Evolutionary conservation across 2,329 filamentous ascomycete species (phyloP), one percentile per base, ranked within the genome.

Genomic region (Arthrobotrys sphaeroides): DNA sequence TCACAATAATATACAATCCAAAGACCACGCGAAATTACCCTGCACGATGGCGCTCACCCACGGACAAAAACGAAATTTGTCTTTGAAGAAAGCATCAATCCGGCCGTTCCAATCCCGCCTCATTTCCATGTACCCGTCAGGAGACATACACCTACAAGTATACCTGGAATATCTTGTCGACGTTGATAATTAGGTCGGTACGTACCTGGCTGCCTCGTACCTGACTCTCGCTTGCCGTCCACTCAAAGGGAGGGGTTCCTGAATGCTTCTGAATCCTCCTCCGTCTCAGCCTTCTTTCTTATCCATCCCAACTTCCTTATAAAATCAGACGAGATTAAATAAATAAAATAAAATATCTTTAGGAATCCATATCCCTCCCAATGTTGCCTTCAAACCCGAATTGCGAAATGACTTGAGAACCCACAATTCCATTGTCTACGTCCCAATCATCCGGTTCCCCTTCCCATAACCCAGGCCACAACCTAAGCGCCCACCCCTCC

Each of bases 141-240:
- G 66, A 70, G 66, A 62, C 66, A 62, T 62, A 55, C 62, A 70
- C 62, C 57, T n/a, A n/a, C n/a, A n/a, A n/a, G n/a, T n/a, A n/a
- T n/a, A n/a, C n/a, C n/a, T n/a, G n/a, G n/a, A n/a, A n/a, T n/a
- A n/a, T n/a, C n/a, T n/a, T 26, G 47, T 53, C 26, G 26, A 53
- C 47, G 7, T 16, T 28, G 10, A 40, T 40, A n/a, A 40, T 28
- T 43, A 43, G 9, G 16, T 43, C 6, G 4, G 28, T 31, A 31
- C 28, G 36, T 38, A 13, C 16, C 47, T 51, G 24, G 28, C 5
- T 51, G 16, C 45, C 51, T 38, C 24, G 51, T 55, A 22, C 51
- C 36, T 68, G 64, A 68, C 64, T 69, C 65, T 70, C 66, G 66
- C 66, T 70, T 55, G 51, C 18, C 40, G 18, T 33, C 65, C 53